Evolutionary conservation across 177 flowering plant genomes (phyloP), one percentile per base, ranked within the genome.

Genomic region (Vitis hybrid): DNA sequence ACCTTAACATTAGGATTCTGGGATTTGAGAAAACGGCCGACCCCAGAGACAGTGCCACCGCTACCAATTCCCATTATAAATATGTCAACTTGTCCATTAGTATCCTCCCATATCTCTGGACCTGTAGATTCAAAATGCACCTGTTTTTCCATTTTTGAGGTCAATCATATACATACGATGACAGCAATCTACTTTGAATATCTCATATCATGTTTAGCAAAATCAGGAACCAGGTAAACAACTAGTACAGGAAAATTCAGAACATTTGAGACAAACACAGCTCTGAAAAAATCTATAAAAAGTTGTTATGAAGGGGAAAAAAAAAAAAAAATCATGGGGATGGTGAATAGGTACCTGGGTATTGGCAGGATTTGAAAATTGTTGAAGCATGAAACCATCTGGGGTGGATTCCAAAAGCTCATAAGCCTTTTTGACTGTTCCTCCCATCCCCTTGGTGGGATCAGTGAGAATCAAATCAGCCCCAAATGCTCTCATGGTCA

Each of bases 71-170:
- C 99, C 94, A 91, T 91, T 7, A 95, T 84, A 73, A 95, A 95
- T 14, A 95, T 91, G 73, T 95, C 97, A 67, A 95, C 94, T 69
- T 90, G 78, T 50, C 98, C 99, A 59, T 78, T 75, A 0, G 98
- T 90, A 52, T 90, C 20, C 14, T 93, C 91, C 98, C 99, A 95
- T 22, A 93, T 91, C 74, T 95, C 98, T 59, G 98, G 99, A 12
- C 99, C 99, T 0, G 97, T 95, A 0, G 97, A 90, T 77, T 95
- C 97, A 80, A 87, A 95, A 75, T 95, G 99, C 48, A 83, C 85
- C 97, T 94, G 79, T 75, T 69, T 72, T 59, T 29, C 39, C 2
- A 58, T 9, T 50, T 12, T 2, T 10, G 7, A 68, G 13, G 50
- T 14, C 53, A 49, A 5, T 67, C 14, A 68, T 39, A 58, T 10